Conservation (phyloP, 768 basidiomycete species). For the Pulveroboletus frians region DNA sequence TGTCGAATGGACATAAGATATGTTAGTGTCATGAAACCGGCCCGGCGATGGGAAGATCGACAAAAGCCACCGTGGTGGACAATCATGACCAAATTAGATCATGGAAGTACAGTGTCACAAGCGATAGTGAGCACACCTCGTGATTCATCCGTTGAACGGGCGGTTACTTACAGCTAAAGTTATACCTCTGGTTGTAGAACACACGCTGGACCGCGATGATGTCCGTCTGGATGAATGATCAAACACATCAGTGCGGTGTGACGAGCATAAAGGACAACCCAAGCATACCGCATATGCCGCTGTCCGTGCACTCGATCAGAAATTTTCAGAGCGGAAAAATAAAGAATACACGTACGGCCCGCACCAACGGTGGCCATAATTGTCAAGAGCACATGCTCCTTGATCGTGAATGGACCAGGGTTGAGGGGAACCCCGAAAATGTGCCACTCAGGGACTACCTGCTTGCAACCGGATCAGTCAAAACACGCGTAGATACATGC, state of each 20-base stretch:
- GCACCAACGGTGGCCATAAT: conserved; percentile 58
- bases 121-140: not conserved
- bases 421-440: conserved; percentile 62
- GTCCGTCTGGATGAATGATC: conserved; percentile 41
- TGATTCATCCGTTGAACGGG: not conserved
- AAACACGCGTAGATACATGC: not conserved
- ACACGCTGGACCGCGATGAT: conserved; percentile 70
- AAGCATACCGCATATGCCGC: conserved; percentile 44
- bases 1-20: not conserved
- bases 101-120: too few relatives aligned
- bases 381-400: conserved; percentile 65
- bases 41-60: not conserved
- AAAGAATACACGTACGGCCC: conserved; percentile 15
- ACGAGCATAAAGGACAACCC: not conserved
- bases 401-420: conserved; percentile 73
- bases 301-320: conserved; percentile 8
- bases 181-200: conserved; percentile 56
- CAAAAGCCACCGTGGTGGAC: not conserved
- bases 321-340: not conserved
- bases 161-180: conserved; percentile 41
- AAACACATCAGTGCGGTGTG: not conserved
- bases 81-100: not conserved
- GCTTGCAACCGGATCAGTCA: not conserved
- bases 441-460: conserved; percentile 45
- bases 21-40: not conserved